A percentile compares a stretch with the other conserved stretches of the same genome.
These are phyloP conservation scores for Gossypioides kirkii DNA, from an alignment of 345 rosid genomes.

Conservation along the genomic window DNA sequence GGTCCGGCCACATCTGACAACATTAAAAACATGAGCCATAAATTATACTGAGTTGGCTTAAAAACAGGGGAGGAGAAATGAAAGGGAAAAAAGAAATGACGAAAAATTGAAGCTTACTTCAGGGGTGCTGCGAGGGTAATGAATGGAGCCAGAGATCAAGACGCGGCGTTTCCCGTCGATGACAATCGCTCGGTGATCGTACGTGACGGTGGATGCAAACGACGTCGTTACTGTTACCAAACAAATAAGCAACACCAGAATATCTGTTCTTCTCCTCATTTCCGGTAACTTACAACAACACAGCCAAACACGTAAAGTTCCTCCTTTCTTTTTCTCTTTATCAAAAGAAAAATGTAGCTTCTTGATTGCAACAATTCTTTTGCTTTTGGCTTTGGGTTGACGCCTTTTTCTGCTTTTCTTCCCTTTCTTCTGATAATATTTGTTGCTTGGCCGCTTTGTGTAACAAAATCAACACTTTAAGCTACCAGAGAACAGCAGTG, in stretches of 20 bases:
- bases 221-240: slow-evolving; percentile 29
- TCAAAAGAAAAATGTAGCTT: neutral
- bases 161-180: slow-evolving; percentile 72
- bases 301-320: neutral
- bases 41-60: neutral
- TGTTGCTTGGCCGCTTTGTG: slow-evolving; percentile 13
- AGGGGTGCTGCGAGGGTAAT: slow-evolving; percentile 92
- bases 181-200: slow-evolving; percentile 72
- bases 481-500: slow-evolving; percentile 8
- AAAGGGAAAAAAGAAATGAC: neutral
- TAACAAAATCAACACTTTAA: neutral
- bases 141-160: slow-evolving; percentile 87
- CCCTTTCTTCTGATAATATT: neutral
- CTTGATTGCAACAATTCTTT: neutral
- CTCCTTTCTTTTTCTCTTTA: neutral
- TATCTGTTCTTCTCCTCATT: slow-evolving; percentile 15
- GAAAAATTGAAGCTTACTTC: slow-evolving; percentile 36
- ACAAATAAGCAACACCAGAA: slow-evolving; percentile 14
- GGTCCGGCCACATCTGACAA: slow-evolving; percentile 91
- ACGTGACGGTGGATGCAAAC: slow-evolving; percentile 57
- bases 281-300: neutral
- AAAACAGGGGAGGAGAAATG: neutral
- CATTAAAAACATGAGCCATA: neutral
- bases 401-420: slow-evolving; percentile 1
- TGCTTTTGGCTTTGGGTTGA: neutral